phyloP scores from a whole-genome alignment of 352 stramenopile genomes.

The Phytophthora constricta region DNA sequence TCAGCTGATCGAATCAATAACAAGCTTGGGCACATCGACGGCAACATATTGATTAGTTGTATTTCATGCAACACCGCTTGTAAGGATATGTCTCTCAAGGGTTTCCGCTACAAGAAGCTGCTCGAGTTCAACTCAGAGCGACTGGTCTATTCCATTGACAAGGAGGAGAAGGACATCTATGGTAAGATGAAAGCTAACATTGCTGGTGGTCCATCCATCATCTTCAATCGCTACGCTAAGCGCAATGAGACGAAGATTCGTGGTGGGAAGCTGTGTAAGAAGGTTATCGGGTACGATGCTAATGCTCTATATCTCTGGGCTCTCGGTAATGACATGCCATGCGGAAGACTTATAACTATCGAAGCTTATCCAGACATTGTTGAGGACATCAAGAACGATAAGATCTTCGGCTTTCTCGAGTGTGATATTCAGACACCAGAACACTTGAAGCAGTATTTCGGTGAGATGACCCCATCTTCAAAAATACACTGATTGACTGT shows the following conservation, averaged over 20 bases:
- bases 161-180: neutral
- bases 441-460: conserved; percentile 35
- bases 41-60: conserved; percentile 21
- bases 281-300: conserved; percentile 23
- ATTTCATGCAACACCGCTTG: conserved; percentile 27
- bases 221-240: conserved; percentile 17
- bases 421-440: conserved; percentile 43
- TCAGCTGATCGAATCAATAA: conserved; percentile 32
- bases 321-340: conserved; percentile 40
- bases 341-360: conserved; percentile 10
- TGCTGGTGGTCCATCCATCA: neutral
- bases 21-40: conserved; percentile 2
- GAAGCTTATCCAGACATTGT: neutral
- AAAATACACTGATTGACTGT: neutral
- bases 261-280: neutral
- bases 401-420: conserved; percentile 42
- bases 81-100: conserved; percentile 29
- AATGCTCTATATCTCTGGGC: conserved; percentile 40
- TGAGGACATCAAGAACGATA: conserved; percentile 31
- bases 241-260: conserved; percentile 11
- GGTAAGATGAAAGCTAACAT: neutral
- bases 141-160: neutral
- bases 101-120: conserved; percentile 21
- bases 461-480: conserved; percentile 42
- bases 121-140: conserved; percentile 11